Base-by-base conservation (phyloP, 208 protist species). In the Phytomonas francai region DNA sequence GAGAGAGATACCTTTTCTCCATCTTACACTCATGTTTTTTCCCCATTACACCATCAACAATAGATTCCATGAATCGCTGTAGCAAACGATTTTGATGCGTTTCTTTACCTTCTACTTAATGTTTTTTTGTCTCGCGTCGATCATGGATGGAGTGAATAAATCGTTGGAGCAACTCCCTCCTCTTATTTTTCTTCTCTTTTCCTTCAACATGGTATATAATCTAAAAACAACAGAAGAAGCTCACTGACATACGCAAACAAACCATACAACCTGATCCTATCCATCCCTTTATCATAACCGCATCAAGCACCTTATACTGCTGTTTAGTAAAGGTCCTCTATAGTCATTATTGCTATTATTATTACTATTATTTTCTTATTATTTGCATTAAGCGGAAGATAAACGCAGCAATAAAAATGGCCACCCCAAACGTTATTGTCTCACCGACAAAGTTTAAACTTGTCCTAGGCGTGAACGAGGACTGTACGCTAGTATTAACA, bases 401-500 rank as follows among this genome's bases (percentile, higher is more conserved):
- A 68, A 59, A 82, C 61, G 28, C 67, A 80, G 76, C 62, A 57
- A 54, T 36, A 68, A 63, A 64, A 72, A 76, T 69, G 67, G 14
- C 64, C 0, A 76, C 63, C 7, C 78, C 83, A 1, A 89, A 82
- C 68, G 61, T 89, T 36, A 74, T 85, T 64, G 60, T 89, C n/a
- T 74, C 73, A 8, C 79, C 83, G 0, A 77, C 87, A 65, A 74
- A 64, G 39, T 88, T 91, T 70, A 69, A 87, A 62, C 59, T 94
- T 27, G 72, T 84, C 3, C 56, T 76, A 7, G 58, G 78, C n/a
- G 72, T 73, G 30, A 85, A 89, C 42, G 84, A 89, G 31, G 78
- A 87, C 60, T 86, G 77, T 76, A 86, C 84, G 11, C 70, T 94
- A 34, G 78, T 86, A 62, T 67, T 94, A 12, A 91, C 81, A 25